Base-by-base conservation (phyloP, 257 asterid genomes). In the Nicotiana attenuata region DNA sequence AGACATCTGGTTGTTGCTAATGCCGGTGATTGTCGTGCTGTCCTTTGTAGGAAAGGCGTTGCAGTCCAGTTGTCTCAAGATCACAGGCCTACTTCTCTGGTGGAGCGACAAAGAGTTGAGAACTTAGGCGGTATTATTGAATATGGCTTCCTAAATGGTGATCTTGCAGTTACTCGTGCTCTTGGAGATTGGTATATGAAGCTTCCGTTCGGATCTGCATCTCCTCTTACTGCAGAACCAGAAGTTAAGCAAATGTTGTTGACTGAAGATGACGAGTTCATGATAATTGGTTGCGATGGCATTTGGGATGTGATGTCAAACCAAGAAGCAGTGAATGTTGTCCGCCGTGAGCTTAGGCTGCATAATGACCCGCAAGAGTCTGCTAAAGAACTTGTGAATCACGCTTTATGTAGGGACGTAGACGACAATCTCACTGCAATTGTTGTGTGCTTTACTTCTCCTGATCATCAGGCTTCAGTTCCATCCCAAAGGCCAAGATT, bases 141-240 rank as follows among this genome's bases (percentile, higher is more conserved):
- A 82, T 87, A 86, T 61, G 98, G 94, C 53, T 94, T 90, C 86
- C 88, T 96, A 80, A 96, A 96, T 4, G 98, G 98, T 50, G 97
- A 91, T 52, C 97, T 96, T 38, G 93, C 97, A 33, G 94, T 96
- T 38, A 94, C 98, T 10, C 90, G 99, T 24, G 97, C 98, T 24
- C 97, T 96, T 15, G 99, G 99, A 69, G 99, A 96, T 88, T 94
- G 97, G 99, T 90, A 89, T 57, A 91, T 96, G 98, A 96, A 96
- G 82, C 95, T 89, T 41, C 95, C 98, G 1, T 73, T 87, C 65
- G 99, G 97, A 1, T 90, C 96, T 28, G 89, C 92, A 13, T 90
- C 98, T 7, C 99, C 98, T 61, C 92, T 95, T 28, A 92, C 94
- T 1, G 97, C 98, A 0, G 97, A 96, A 83, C 99, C 99, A 2